Conservation (phyloP, 768 basidiomycete species). For the Boletus tylopilopsis region DNA sequence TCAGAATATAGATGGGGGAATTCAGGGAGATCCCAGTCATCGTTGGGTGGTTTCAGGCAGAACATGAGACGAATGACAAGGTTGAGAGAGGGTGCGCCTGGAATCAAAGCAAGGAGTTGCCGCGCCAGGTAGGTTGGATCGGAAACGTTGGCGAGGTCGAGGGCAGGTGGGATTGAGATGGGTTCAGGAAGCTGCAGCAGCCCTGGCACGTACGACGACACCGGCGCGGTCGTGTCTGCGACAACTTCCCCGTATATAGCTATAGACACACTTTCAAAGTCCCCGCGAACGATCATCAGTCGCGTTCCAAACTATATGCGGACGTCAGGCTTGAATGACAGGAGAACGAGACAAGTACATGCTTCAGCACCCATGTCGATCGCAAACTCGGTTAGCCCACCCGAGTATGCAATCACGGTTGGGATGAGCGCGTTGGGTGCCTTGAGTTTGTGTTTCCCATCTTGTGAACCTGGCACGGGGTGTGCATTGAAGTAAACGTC, state of each 20-base stretch:
- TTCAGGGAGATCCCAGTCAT: conserved; percentile 75
- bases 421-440: conserved; percentile 70
- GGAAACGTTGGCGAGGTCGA: conserved; percentile 57
- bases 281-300: conserved; percentile 77
- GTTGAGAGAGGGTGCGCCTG: conserved; percentile 57
- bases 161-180: conserved; percentile 41
- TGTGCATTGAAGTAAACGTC: conserved; percentile 76
- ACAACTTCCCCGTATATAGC: conserved; percentile 51
- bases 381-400: conserved; percentile 59
- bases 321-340: conserved; percentile 2
- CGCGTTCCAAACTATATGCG: conserved; percentile 61
- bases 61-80: conserved; percentile 72
- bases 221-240: conserved; percentile 38
- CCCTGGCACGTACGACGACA: conserved; percentile 40
- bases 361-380: conserved; percentile 73
- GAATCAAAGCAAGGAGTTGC: conserved; percentile 57
- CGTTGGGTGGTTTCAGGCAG: conserved; percentile 70
- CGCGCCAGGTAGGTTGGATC: conserved; percentile 64
- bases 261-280: conserved; percentile 58
- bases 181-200: conserved; percentile 34
- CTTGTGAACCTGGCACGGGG: conserved; percentile 40
- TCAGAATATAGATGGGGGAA: conserved; percentile 72
- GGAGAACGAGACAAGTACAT: conserved; percentile 18
- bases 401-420: conserved; percentile 67
- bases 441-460: conserved; percentile 55